Base-by-base conservation (phyloP, 1,284 basidiomycete genomes). In the Marasmius oreades region DNA sequence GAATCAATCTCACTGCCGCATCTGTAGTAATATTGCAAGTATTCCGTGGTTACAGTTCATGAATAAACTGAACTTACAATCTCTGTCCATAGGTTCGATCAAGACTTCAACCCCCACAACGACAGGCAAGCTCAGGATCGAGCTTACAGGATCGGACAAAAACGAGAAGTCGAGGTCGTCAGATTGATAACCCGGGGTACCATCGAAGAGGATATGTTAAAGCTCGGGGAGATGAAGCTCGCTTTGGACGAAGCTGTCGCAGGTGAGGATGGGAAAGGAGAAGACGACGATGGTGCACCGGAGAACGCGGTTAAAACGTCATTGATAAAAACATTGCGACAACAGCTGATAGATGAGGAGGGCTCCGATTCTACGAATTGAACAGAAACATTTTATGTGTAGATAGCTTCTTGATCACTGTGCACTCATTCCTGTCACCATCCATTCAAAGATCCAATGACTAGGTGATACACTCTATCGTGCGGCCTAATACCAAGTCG, bases 61-160 rank as follows among this genome's bases (percentile, higher is more conserved):
- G 12, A 34, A 23, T 55, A 16, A 45, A 52, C 37, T 60, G 11
- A 23, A 46, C 46, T 36, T 43, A 48, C 57, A 53, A 51, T 14
- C 4, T 42, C 52, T 44, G 10, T 31, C 53, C 44, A 12, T 59
- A 89, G 87, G 79, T 98, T 96, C 69, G 97, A 99, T 69, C 95
- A 98, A 70, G 97, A 99, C 70, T 98, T 96, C 71, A 98, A 97
- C 70, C 92, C 88, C 7, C 88, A 89, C 68, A 92, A 90, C 65
- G 96, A 98, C 74, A 85, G 90, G 60, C 96, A 99, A 74, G 97
- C 97, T 0, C 94, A 96, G 55, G 97, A 99, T 70, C 87, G 97
- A 36, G 95, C 95, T 26, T 99, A 98, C 70, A 90, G 97, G n/a
- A 98, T 99, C 63, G 96, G 94, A 16, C 95, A 97, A 71, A 93